Evolutionary conservation across 2,329 filamentous ascomycete genomes (phyloP).

Genomic region (Monosporascus ibericus): DNA sequence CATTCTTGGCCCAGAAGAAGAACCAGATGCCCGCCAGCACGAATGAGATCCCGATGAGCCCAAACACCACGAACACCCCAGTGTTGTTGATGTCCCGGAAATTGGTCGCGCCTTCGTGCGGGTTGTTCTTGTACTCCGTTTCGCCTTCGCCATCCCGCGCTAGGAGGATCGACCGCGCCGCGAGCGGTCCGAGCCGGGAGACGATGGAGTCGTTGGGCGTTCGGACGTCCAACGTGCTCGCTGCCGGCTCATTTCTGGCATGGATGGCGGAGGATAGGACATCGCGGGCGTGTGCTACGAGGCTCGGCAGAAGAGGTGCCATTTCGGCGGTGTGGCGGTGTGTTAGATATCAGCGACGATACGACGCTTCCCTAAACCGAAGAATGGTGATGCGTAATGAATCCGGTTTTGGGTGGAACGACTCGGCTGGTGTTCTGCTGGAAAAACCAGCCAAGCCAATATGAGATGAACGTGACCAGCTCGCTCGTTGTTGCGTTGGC

Average conservation of each 20-base stretch:
- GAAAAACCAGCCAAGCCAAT: slow-evolving; percentile 20
- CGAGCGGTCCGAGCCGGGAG: slow-evolving; percentile 34
- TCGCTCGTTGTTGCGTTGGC: slow-evolving; percentile 1
- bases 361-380: neutral
- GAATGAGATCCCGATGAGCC: slow-evolving; percentile 71
- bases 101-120: slow-evolving; percentile 42
- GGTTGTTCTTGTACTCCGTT: slow-evolving; percentile 28
- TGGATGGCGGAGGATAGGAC: slow-evolving; percentile 17
- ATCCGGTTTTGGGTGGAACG: neutral
- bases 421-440: slow-evolving; percentile 20
- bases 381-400: neutral
- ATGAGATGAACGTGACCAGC: slow-evolving; percentile 7
- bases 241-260: slow-evolving; percentile 17
- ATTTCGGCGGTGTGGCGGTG: slow-evolving; percentile 11
- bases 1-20: slow-evolving; percentile 97
- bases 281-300: slow-evolving; percentile 24
- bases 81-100: slow-evolving; percentile 56
- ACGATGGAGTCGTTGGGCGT: slow-evolving; percentile 9
- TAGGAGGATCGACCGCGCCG: slow-evolving; percentile 36
- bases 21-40: slow-evolving; percentile 83
- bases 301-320: slow-evolving; percentile 25
- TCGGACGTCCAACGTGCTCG: slow-evolving; percentile 19
- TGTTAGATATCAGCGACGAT: neutral
- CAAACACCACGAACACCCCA: slow-evolving; percentile 80
- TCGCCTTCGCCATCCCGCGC: slow-evolving; percentile 30